phyloP scores from a whole-genome alignment of 2,329 filamentous ascomycete genomes.

The Colletotrichum costaricense region DNA sequence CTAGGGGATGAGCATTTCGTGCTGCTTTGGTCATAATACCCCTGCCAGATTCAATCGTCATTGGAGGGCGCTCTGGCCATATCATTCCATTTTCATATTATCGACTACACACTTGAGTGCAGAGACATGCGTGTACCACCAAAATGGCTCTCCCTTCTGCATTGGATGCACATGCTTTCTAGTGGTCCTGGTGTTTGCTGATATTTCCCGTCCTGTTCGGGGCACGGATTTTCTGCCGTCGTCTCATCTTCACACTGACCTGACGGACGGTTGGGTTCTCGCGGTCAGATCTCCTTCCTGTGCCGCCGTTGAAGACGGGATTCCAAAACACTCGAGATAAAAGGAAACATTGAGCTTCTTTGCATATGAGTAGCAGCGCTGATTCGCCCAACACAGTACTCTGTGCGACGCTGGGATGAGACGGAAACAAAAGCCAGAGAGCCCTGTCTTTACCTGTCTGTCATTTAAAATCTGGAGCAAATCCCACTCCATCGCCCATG shows the following conservation, averaged over 20 bases:
- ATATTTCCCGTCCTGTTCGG: background rate
- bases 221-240: conserved; percentile 31
- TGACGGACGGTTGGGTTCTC: conserved; percentile 8
- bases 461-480: conserved; percentile 16
- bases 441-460: conserved; percentile 6
- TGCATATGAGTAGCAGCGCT: conserved; percentile 23
- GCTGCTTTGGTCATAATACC: background rate
- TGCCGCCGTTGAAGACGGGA: background rate
- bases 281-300: conserved; percentile 18
- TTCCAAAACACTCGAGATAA: background rate
- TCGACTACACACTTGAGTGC: background rate
- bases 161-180: conserved; percentile 4
- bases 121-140: background rate
- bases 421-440: background rate
- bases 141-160: background rate
- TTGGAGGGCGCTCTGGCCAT: background rate
- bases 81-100: background rate
- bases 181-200: background rate
- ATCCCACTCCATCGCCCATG: conserved; percentile 7
- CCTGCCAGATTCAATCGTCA: background rate
- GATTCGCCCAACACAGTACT: background rate
- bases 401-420: conserved; percentile 11
- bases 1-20: background rate
- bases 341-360: background rate
- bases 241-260: conserved; percentile 29